Base-by-base conservation (phyloP, 2,329 filamentous ascomycete genomes). In the Penicillium sp. region DNA sequence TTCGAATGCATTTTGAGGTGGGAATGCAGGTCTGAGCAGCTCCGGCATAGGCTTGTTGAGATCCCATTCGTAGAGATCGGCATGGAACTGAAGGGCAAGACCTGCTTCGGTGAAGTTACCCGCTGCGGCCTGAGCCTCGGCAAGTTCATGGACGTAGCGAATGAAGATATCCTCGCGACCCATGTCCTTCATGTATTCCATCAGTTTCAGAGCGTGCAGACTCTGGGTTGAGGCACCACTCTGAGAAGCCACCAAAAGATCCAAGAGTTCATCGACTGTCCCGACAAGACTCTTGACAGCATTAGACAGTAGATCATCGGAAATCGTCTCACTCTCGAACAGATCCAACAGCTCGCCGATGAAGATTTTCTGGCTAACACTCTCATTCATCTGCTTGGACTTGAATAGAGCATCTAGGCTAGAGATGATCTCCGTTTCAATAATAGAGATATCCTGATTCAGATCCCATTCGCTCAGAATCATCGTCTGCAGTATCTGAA, bases 401-500 rank as follows among this genome's bases (percentile, higher is more conserved):
- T 96, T 95, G 76, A 96, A 96, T 45, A 95, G 81, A 22, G 79
- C 77, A 64, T 98, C 93, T 47, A 98, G 73, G 57, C 87, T 94
- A 62, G 96, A 91, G 60, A 98, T 95, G 75, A 97, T 90, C 69
- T 96, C 93, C 2, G 89, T 93, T 69, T 97, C 90, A 45, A 98
- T 87, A 42, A 93, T 83, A 2, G 85, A 85, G 42, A 98, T 73
- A 65, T 97, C 91, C 65, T 95, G 87, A 64, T 89, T 96, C 56
- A 98, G 71, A 15, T 89, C 90, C 93, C 93, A 98, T 69, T 98
- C 93, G 70, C 90, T 95, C 58, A 97, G 84, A 61, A 98, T 95
- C 93, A 98, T 98, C 3, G 89, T 95, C 67, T 95, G 89, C 54
- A 98, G 71, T 19, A 98, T 87, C 66, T 95, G 87, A 28, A 96